Conservation (phyloP, 1,139 yeast genomes). For the Blastobotrys elegans region DNA sequence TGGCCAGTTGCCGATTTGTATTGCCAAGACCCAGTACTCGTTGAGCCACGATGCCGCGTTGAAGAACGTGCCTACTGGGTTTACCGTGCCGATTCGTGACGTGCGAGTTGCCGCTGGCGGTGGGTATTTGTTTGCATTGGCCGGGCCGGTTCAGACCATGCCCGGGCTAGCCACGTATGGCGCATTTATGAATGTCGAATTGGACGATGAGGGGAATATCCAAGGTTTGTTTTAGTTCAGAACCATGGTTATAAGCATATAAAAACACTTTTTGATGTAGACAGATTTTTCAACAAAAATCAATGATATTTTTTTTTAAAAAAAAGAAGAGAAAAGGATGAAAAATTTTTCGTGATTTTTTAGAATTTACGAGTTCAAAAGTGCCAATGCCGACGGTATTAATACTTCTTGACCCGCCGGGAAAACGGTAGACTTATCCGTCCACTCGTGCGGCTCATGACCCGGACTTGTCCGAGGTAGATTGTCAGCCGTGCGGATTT, state of each 20-base stretch:
- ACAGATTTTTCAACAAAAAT: too few species aligned
- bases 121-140: constrained; percentile 92
- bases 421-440: neutral
- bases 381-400: neutral
- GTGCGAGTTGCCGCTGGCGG: constrained; percentile 95
- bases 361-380: too few species aligned
- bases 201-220: constrained; percentile 86
- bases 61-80: constrained; percentile 94
- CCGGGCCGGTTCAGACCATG: constrained; percentile 95
- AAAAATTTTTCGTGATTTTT: too few species aligned
- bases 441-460: constrained; percentile 6
- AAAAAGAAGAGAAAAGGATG: neutral
- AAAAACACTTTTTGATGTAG: too few species aligned
- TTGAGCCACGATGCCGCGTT: constrained; percentile 89
- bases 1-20: constrained; percentile 88
- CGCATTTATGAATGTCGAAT: constrained; percentile 97
- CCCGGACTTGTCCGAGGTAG: neutral
- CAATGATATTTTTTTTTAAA: too few species aligned
- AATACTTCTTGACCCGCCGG: neutral
- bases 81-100: constrained; percentile 90
- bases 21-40: constrained; percentile 97
- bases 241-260: too few species aligned
- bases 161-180: constrained; percentile 97
- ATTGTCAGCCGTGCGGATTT: too few species aligned
- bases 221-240: constrained; percentile 93